Conservation (phyloP, 805 yeast genomes). For the Maudiozyma bulderi region DNA sequence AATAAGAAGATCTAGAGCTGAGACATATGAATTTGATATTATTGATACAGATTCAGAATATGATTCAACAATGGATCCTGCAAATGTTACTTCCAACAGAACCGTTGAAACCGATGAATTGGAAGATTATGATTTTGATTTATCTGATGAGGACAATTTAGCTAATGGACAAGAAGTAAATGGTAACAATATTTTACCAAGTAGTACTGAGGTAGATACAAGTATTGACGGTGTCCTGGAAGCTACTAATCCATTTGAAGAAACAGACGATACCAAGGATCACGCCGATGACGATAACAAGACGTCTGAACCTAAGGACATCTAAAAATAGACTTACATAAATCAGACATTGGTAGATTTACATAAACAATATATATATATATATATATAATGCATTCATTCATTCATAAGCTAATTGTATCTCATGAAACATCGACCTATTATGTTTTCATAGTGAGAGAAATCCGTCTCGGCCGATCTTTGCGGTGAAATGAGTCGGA, state of each 20-base stretch:
- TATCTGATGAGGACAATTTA: conserved; percentile 24
- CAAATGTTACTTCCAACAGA: conserved; percentile 8
- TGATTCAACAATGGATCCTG: conserved; percentile 23
- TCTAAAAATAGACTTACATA: neutral
- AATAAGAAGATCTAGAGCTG: conserved; percentile 52
- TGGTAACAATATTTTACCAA: neutral
- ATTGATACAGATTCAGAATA: conserved; percentile 52
- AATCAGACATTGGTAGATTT: too few species aligned
- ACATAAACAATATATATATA: too few species aligned
- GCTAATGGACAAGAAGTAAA: neutral
- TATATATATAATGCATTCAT: too few species aligned
- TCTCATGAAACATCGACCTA: too few species aligned
- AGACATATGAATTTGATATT: conserved; percentile 66
- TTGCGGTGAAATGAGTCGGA: neutral
- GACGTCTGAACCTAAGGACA: neutral
- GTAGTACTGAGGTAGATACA: neutral
- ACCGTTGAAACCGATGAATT: conserved; percentile 12
- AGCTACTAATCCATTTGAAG: neutral
- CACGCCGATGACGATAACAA: neutral
- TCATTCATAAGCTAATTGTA: too few species aligned
- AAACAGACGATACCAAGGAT: neutral
- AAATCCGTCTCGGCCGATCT: neutral
- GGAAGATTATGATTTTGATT: conserved; percentile 28
- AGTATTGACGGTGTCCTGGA: conserved; percentile 1
- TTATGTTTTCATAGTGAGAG: too few species aligned